Percentiles rank a stretch among this genome's conserved stretches.
Evolutionary conservation across 768 basidiomycete genomes (phyloP).

Genomic region (Boletus pseudo-olivaceus): DNA sequence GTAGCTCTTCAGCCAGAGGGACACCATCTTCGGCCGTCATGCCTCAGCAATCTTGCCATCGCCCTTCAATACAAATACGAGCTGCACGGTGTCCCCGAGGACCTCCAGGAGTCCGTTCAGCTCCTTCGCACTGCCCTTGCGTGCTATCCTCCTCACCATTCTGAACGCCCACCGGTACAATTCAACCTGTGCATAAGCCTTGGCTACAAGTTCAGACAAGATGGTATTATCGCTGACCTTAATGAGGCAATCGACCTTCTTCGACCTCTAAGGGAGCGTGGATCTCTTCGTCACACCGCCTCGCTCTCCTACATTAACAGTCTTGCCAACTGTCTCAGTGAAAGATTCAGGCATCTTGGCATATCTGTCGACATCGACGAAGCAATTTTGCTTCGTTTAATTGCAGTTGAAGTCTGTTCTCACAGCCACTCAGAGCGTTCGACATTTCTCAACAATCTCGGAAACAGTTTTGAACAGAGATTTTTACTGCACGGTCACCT

Average conservation of each 20-base stretch:
- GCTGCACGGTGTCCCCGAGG: background rate
- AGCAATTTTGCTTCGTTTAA: background rate
- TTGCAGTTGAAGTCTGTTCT: background rate
- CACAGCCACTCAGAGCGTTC: background rate
- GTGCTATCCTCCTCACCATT: background rate
- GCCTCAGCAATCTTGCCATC: background rate
- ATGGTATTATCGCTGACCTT: background rate
- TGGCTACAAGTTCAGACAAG: background rate
- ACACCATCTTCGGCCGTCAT: background rate
- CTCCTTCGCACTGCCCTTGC: background rate
- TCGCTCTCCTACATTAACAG: background rate
- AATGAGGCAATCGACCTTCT: background rate
- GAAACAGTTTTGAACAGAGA: background rate
- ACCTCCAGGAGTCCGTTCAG: background rate
- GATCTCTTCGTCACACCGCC: background rate
- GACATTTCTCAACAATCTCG: background rate
- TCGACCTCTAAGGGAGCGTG: background rate
- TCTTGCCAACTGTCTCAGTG: background rate
- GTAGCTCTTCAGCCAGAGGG: background rate
- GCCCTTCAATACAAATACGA: background rate
- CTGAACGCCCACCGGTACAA: background rate
- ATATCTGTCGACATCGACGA: background rate
- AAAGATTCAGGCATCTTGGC: background rate
- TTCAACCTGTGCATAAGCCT: background rate
- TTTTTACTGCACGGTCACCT: background rate